Evolutionary conservation across 1,284 basidiomycete genomes (phyloP).

Genomic region (Caloboletus firmus): DNA sequence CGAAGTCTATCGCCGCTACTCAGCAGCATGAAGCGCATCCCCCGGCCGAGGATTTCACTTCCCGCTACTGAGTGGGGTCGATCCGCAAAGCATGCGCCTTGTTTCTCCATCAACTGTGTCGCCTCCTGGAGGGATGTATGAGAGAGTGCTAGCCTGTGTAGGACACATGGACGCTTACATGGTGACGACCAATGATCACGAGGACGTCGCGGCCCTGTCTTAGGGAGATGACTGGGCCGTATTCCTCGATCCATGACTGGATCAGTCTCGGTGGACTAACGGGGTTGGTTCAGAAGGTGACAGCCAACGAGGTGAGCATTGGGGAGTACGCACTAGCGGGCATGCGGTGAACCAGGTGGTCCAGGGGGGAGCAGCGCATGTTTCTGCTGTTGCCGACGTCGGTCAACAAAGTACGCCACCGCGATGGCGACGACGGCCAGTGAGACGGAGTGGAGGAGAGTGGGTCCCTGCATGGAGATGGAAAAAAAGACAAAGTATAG

Average conservation of each 20-base stretch:
- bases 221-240: conserved; percentile 40
- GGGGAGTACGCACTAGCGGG: conserved; percentile 14
- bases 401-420: conserved; percentile 9
- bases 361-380: conserved; percentile 23
- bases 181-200: conserved; percentile 39
- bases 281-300: background rate
- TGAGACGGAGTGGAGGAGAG: background rate
- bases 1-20: conserved; percentile 24
- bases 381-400: conserved; percentile 3
- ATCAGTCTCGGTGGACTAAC: conserved; percentile 24
- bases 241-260: conserved; percentile 38
- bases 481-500: too few relatives aligned
- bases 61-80: conserved; percentile 49
- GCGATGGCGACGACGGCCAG: background rate
- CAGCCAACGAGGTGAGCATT: too few relatives aligned
- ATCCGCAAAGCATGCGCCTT: conserved; percentile 48
- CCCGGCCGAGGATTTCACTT: conserved; percentile 43
- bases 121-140: conserved; percentile 38
- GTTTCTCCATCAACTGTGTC: conserved; percentile 55
- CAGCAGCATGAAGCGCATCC: conserved; percentile 32
- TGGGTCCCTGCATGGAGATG: too few relatives aligned
- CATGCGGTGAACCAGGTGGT: conserved; percentile 25
- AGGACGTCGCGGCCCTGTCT: conserved; percentile 32
- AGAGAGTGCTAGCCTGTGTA: background rate
- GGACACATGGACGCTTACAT: conserved; percentile 19